Evolutionary conservation across 2,329 filamentous ascomycete species (phyloP), one percentile per base, ranked within the genome.

Genomic region (Aspergillus caelatus): DNA sequence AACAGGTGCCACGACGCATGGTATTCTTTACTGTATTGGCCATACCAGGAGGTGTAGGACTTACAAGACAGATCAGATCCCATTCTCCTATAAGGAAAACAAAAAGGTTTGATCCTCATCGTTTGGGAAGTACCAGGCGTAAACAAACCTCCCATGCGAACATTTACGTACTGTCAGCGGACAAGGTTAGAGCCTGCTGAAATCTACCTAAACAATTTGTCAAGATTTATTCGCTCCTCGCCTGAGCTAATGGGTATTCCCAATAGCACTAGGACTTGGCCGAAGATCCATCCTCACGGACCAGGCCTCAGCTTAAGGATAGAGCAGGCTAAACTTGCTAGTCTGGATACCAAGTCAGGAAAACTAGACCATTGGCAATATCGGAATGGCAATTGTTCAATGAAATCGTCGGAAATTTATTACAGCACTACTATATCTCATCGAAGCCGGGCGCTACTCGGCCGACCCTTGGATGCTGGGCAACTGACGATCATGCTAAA

Each of bases 251-350:
- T n/a, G 23, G 14, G 34, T 19, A 30, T 46, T n/a, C 46, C 43
- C 21, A 26, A 61, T 52, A 55, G 39, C 53, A 61, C 63, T 58
- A 65, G 62, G 64, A 61, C 46, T 30, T 61, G 48, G 32, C 62
- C 62, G 62, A 57, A 54, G 48, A 58, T 56, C 55, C 41, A 61
- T 57, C 50, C 55, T 56, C 59, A 64, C 55, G 55, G 59, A 63
- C 55, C 59, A 61, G 48, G 8, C 16, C 57, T 50, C 60, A 39
- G 23, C 45, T 54, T 3, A 14, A 16, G 14, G 7, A 32, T 52
- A 52, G 19, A 12, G 34, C 26, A 50, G 14, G 26, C 48, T 52
- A 52, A 52, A 52, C 28, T 52, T 52, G 1, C 26, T 50, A 50
- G 46, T 50, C 26, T n/a, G 19, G 26, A 11, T 23, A n/a, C 32